Evolutionary conservation across 225 moss, liverwort and hornwort species (phyloP).

Genomic region (Ulota crispa): DNA sequence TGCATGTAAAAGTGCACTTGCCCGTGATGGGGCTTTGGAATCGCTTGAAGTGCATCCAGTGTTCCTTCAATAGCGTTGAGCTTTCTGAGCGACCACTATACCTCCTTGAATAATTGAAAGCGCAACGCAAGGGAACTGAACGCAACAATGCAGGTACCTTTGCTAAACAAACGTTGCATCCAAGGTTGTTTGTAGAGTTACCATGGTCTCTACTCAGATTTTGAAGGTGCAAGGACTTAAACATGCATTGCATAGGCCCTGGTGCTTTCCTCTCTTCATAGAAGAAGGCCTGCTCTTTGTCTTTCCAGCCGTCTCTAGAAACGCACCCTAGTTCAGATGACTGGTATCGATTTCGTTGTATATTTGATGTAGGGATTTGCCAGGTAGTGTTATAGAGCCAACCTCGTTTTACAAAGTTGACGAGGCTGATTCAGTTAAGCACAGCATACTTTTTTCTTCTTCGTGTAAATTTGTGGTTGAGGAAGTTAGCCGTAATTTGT

Average conservation of each 20-base stretch:
- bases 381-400: not conserved
- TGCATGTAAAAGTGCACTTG: constrained; percentile 32
- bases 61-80: constrained; percentile 29
- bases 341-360: constrained; percentile 9
- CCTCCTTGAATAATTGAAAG: constrained; percentile 28
- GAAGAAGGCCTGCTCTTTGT: constrained; percentile 6
- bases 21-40: constrained; percentile 18
- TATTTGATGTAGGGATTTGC: constrained; percentile 8
- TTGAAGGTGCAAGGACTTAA: not conserved
- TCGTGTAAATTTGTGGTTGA: constrained; percentile 16
- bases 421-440: constrained; percentile 4
- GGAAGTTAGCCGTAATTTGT: not conserved
- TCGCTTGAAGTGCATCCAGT: constrained; percentile 27
- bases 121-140: constrained; percentile 14
- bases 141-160: constrained; percentile 29
- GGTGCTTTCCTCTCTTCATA: constrained; percentile 11
- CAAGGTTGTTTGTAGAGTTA: constrained; percentile 20
- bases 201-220: not conserved
- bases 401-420: constrained; percentile 7
- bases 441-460: constrained; percentile 15
- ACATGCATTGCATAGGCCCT: not conserved
- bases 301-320: not conserved
- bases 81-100: constrained; percentile 22
- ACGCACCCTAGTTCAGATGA: not conserved
- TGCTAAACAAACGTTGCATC: constrained; percentile 15